Percentiles rank a stretch among this genome's conserved stretches.
These are phyloP conservation scores for Cytospora schulzeri DNA, from an alignment of 2,329 filamentous ascomycete genomes.

Conservation along the genomic window DNA sequence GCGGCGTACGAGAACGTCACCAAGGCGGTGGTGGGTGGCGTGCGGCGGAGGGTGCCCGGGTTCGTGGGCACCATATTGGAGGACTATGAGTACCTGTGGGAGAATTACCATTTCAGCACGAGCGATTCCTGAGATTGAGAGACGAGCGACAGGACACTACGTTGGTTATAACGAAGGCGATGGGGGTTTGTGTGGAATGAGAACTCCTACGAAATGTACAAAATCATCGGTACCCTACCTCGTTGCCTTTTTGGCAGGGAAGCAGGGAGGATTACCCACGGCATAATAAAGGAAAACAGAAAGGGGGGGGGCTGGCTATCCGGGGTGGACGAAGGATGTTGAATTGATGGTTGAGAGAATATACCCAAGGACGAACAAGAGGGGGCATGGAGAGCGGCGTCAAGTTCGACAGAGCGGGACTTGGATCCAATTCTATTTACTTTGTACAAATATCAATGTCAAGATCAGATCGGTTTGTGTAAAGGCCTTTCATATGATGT, in stretches of 20 bases:
- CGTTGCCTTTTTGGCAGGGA: not conserved
- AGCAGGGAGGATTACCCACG: not conserved
- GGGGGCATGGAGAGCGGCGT: not conserved
- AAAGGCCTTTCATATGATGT: not conserved
- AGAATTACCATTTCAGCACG: conserved; percentile 90
- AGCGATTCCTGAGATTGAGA: conserved; percentile 40
- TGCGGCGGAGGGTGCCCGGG: conserved; percentile 76
- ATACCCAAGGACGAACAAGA: not conserved
- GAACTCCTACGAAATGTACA: too few relatives aligned
- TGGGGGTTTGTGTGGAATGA: too few relatives aligned
- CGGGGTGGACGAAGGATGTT: not conserved
- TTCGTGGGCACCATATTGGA: conserved; percentile 85
- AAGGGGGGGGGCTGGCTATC: too few relatives aligned
- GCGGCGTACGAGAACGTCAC: conserved; percentile 94
- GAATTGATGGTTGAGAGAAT: too few relatives aligned
- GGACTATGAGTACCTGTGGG: conserved; percentile 97
- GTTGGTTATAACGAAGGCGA: too few relatives aligned
- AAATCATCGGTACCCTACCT: not conserved
- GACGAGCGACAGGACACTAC: too few relatives aligned
- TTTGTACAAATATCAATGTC: not conserved
- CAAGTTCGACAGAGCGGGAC: not conserved
- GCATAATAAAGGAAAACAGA: not conserved
- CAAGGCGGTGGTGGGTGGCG: conserved; percentile 69
- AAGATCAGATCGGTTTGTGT: not conserved
- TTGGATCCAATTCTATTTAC: not conserved